Evolutionary conservation across 2,329 filamentous ascomycete genomes (phyloP), one percentile per base, ranked within the genome.

Genomic region (Phialophora tarda): DNA sequence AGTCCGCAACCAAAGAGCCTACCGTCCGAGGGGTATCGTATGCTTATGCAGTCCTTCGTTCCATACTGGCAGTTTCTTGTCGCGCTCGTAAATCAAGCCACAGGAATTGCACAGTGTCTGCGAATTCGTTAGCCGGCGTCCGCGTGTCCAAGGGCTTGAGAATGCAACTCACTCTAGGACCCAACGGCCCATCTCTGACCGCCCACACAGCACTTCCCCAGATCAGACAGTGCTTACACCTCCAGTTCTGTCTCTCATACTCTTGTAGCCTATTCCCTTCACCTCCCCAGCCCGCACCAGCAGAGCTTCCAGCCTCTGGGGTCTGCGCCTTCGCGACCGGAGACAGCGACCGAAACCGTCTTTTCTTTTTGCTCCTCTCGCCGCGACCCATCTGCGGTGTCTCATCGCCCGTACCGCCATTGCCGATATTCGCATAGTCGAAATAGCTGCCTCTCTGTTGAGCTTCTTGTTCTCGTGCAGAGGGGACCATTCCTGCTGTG

Each of bases 141-240:
- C 55, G 0, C 17, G 17, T 44, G 38, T n/a, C 4, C 30, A 61
- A 23, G n/a, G 11, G 10, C 10, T 51, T 23, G 26, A 55, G 26
- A 7, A 55, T 12, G 17, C 38, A 60, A 80, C 91, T 85, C 82
- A 95, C 92, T 79, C 91, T 90, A 70, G 91, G 86, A 62, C 93
- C 94, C 62, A 86, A 83, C 14, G 95, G 95, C 26, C 95, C 95
- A 79, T 98, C 93, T 73, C 95, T 85, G 2, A 98, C 94, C 57
- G 92, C 93, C 95, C 95, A 99, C 8, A 97, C 92, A 30, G 92
- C 91, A 57, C 89, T 89, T 17, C 94, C 95, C 88, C 91, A 94
- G 38, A 97, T 88, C 67, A 85, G 85, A 78, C 95, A 99, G 78
- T 98, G 94, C 53, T 83, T 83, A 79, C 95, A 99, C 69, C 92